Evolutionary conservation across 2,329 filamentous ascomycete species (phyloP).

Genomic region (Aspergillus thermomutatus): DNA sequence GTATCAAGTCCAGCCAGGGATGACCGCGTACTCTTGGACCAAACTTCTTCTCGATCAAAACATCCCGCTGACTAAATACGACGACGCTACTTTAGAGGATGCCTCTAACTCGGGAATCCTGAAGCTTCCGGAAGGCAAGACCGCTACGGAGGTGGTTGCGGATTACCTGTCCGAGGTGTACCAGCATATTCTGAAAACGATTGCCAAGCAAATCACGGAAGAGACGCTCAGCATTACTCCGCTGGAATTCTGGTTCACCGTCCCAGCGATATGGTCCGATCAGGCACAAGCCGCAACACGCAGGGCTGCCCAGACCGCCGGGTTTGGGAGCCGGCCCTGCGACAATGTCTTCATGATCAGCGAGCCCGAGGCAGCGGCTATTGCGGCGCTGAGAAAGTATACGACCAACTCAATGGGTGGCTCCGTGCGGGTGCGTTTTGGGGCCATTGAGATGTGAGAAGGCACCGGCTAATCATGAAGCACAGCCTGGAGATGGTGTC

Average conservation of each 20-base stretch:
- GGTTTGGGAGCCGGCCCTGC: conserved; percentile 5
- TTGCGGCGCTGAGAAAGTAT: conserved; percentile 14
- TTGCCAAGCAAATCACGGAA: too few relatives aligned
- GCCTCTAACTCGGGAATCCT: conserved; percentile 11
- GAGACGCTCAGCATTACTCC: conserved; percentile 6
- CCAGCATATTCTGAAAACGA: conserved; percentile 12
- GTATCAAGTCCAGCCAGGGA: conserved; percentile 19
- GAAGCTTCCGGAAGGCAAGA: conserved; percentile 16
- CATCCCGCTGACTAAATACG: conserved; percentile 14
- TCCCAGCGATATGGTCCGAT: conserved; percentile 31
- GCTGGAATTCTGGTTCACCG: conserved; percentile 25
- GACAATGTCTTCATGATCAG: conserved; percentile 15
- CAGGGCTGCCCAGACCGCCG: conserved; percentile 6
- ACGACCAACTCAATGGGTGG: too few relatives aligned
- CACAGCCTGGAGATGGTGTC: conserved; percentile 13
- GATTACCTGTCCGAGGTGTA: conserved; percentile 23
- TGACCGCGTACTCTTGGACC: conserved; percentile 26
- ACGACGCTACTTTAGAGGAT: conserved; percentile 14
- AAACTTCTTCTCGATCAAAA: conserved; percentile 26
- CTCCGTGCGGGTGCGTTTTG: too few relatives aligned
- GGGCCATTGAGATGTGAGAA: too few relatives aligned
- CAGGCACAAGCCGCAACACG: conserved; percentile 15
- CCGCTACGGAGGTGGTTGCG: conserved; percentile 17
- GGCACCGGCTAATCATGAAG: too few relatives aligned
- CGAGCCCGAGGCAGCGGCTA: conserved; percentile 22